Base-by-base conservation (phyloP, 306 rosid species). In the Pueraria montana region DNA sequence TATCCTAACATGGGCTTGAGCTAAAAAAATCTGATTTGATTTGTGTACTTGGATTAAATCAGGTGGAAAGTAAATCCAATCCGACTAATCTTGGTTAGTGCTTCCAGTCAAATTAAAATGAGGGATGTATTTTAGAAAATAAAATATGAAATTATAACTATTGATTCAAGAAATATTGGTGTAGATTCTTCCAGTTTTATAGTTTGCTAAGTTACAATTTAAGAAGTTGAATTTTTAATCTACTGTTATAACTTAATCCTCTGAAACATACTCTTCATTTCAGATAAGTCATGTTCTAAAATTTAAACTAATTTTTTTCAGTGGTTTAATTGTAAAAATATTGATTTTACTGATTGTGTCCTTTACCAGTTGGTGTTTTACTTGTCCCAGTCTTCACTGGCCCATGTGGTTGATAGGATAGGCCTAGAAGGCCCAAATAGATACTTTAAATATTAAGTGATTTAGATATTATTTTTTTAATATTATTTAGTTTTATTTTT, bases 61-160 rank as follows among this genome's bases (percentile, higher is more conserved):
- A 7, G 12, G 72, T 65, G 46, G 72, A 34, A 65, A 65, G 48
- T 36, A 13, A 64, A 64, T 64, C 12, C 3, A 64, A 32, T 64
- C 24, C 21, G 6, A 64, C 43, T 45, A 27, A 8, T 65, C 46
- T 65, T 65, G 6, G 45, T 32, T 64, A 2, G 68, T 32, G 23
- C 16, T 24, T 64, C 45, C 45, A 2, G 11, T 34, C 70, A 64
- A 32, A 34, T 38, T 65, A 34, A 16, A 65, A 36, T n/a, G 14
- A n/a, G 26, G 14, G 72, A 2, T 36, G 50, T 66, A 66, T 64
- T 64, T 34, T 64, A 64, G 24, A 26, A 64, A 63, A 63, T 30
- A 30, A 63, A 12, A 27, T 62, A 62, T 27, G 10, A 6, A 30
- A 27, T 17, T 32, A 17, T 32, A 64, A 32, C 2, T 17, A 8